Conservation (phyloP, 352 stramenopile species). For the Discostella stelligera region DNA sequence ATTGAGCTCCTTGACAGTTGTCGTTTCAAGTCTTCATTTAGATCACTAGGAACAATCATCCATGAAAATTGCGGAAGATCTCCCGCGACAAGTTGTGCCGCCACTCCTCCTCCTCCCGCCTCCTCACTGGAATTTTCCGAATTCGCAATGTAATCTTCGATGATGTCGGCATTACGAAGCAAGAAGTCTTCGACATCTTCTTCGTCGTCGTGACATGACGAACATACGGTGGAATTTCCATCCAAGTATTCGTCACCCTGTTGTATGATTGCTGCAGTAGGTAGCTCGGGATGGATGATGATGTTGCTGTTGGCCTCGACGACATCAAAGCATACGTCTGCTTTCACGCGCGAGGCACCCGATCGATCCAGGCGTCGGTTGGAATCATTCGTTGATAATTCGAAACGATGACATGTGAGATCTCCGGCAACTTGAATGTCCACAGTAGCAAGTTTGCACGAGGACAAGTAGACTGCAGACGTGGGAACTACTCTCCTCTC, state of each 20-base stretch:
- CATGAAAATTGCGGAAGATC: too few species aligned
- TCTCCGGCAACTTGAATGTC: neutral
- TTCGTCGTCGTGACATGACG: conserved; percentile 7
- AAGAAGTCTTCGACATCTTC: conserved; percentile 11
- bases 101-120: too few species aligned
- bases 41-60: too few species aligned
- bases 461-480: neutral
- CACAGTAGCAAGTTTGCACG: neutral
- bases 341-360: conserved; percentile 66
- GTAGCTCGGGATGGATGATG: conserved; percentile 50
- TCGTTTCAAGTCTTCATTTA: neutral
- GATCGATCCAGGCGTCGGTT: conserved; percentile 64
- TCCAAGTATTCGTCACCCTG: neutral
- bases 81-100: too few species aligned
- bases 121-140: neutral
- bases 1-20: neutral
- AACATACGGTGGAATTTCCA: conserved; percentile 23
- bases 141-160: conserved; percentile 18
- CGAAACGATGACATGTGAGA: conserved; percentile 6
- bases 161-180: conserved; percentile 2
- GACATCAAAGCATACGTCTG: conserved; percentile 51
- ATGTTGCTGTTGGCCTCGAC: conserved; percentile 57
- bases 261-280: conserved; percentile 47
- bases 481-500: neutral
- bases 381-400: conserved; percentile 13